A percentile compares a stretch with the other conserved stretches of the same genome.
Evolutionary conservation across 768 basidiomycete genomes (phyloP).

Genomic region (Trametes elegans): DNA sequence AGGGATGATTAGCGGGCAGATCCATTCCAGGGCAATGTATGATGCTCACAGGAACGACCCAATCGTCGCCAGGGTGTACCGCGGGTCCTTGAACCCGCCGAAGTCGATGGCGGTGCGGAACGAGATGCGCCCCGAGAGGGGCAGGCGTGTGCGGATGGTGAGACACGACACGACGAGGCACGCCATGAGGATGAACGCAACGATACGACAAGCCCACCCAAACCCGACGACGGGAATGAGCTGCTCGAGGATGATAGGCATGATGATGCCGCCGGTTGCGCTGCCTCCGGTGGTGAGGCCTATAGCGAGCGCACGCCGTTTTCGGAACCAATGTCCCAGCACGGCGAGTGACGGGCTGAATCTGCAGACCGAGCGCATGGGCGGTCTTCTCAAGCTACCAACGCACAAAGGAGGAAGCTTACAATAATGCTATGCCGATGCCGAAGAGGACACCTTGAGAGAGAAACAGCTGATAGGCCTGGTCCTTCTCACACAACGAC

Average conservation of each 20-base stretch:
- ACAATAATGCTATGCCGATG: slow-evolving; percentile 29
- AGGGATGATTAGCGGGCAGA: neutral
- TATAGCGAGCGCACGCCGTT: slow-evolving; percentile 35
- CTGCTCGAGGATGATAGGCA: slow-evolving; percentile 52
- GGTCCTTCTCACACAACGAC: slow-evolving; percentile 24
- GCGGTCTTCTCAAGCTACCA: neutral
- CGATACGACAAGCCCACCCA: slow-evolving; percentile 32
- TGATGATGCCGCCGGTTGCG: slow-evolving; percentile 49
- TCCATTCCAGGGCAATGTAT: neutral
- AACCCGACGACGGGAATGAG: slow-evolving; percentile 31
- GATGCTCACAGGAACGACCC: slow-evolving; percentile 25
- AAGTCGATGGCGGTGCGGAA: slow-evolving; percentile 27
- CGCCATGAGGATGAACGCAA: slow-evolving; percentile 29
- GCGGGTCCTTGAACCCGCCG: slow-evolving; percentile 26
- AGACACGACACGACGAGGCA: slow-evolving; percentile 27
- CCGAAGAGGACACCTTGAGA: slow-evolving; percentile 33
- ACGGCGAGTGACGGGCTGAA: slow-evolving; percentile 35
- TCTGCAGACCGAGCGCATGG: slow-evolving; percentile 9
- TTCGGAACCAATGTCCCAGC: slow-evolving; percentile 37
- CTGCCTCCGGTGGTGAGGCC: slow-evolving; percentile 37
- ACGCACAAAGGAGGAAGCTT: neutral
- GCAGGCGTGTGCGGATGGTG: slow-evolving; percentile 29
- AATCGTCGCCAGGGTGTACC: slow-evolving; percentile 22
- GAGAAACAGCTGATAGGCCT: slow-evolving; percentile 32
- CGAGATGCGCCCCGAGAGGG: slow-evolving; percentile 23